These are phyloP conservation scores for Aspergillus fructus DNA, from an alignment of 2,329 filamentous ascomycete genomes.

Conservation along the genomic window DNA sequence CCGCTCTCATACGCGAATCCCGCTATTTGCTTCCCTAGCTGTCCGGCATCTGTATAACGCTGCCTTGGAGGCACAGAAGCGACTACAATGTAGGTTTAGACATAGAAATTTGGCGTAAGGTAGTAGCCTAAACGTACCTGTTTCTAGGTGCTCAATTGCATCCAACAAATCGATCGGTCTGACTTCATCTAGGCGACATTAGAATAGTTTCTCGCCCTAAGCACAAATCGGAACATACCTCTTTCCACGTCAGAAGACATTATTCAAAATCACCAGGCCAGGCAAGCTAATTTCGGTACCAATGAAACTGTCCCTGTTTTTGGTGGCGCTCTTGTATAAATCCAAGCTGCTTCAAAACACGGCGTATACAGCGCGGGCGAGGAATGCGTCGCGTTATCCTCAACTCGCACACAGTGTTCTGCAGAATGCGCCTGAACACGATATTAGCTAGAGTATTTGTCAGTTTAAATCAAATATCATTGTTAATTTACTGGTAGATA, in stretches of 20 bases:
- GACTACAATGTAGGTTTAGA: conserved; percentile 24
- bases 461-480: neutral
- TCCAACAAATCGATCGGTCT: conserved; percentile 29
- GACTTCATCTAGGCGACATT: conserved; percentile 12
- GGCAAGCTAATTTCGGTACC: neutral
- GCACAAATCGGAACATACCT: conserved; percentile 14
- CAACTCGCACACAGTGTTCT: neutral
- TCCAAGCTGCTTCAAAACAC: neutral
- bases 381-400: conserved; percentile 12
- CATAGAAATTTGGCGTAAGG: neutral
- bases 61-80: conserved; percentile 60
- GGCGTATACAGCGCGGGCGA: neutral
- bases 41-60: conserved; percentile 61
- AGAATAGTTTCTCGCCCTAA: neutral
- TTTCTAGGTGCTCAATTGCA: conserved; percentile 38
- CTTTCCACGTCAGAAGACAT: conserved; percentile 21
- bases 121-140: conserved; percentile 25
- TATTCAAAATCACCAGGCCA: neutral
- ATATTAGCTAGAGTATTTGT: neutral
- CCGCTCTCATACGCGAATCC: conserved; percentile 67
- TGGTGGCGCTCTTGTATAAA: neutral
- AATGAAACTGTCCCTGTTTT: neutral
- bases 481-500: neutral
- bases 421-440: neutral
- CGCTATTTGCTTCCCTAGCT: conserved; percentile 62